Conservation (phyloP, 2,329 filamentous ascomycete genomes). For the Xylaria digitata region DNA sequence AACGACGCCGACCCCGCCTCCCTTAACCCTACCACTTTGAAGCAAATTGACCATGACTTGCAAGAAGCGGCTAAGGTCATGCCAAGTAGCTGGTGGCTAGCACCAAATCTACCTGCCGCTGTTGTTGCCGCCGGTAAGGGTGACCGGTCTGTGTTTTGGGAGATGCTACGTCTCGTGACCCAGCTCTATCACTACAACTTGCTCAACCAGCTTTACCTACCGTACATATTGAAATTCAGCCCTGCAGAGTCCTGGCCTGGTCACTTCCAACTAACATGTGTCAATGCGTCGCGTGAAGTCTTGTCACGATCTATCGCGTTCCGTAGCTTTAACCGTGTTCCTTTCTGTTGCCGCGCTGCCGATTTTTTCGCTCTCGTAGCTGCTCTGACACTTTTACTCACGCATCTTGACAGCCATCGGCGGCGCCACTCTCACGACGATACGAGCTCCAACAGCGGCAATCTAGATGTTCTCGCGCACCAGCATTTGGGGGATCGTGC, state of each 20-base stretch:
- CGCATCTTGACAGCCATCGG: too few species aligned
- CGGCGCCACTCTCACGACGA: too few species aligned
- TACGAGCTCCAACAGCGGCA: too few species aligned
- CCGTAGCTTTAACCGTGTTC: too few species aligned
- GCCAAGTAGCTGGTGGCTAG: slow-evolving; percentile 53
- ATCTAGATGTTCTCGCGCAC: too few species aligned
- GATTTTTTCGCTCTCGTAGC: too few species aligned
- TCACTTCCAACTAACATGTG: slow-evolving; percentile 46
- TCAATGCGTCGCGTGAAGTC: slow-evolving; percentile 38
- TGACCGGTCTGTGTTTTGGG: slow-evolving; percentile 37
- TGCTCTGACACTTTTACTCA: too few species aligned
- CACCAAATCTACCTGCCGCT: slow-evolving; percentile 40
- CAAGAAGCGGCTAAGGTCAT: slow-evolving; percentile 48
- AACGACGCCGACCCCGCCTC: slow-evolving; percentile 45
- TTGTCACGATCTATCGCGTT: too few species aligned
- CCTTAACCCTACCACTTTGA: slow-evolving; percentile 45
- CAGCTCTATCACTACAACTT: slow-evolving; percentile 58
- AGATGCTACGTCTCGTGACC: slow-evolving; percentile 51
- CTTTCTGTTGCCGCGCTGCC: too few species aligned
- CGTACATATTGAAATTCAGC: slow-evolving; percentile 53
- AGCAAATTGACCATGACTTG: slow-evolving; percentile 51
- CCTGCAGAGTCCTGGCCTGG: neutral
- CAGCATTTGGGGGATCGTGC: too few species aligned
- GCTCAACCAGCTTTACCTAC: slow-evolving; percentile 57
- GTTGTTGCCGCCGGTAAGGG: neutral